phyloP scores from a whole-genome alignment of 2,329 filamentous ascomycete genomes.

The Botrytis squamosa region DNA sequence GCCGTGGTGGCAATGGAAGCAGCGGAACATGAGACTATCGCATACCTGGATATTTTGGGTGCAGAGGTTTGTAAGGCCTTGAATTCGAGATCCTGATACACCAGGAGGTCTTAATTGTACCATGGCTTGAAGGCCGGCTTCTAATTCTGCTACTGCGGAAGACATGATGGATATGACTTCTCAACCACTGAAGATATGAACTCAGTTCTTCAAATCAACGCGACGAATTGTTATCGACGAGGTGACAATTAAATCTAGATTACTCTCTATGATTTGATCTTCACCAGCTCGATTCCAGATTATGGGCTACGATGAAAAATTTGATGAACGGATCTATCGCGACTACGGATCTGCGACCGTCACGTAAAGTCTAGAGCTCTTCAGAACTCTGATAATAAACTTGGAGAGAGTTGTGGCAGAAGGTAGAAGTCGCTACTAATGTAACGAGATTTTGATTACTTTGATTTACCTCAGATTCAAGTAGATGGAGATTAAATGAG shows the following conservation, averaged over 20 bases:
- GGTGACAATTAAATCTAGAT: constrained; percentile 22
- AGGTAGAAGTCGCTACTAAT: constrained; percentile 13
- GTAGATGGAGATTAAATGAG: constrained; percentile 6
- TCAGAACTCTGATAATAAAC: background rate
- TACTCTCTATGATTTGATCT: constrained; percentile 22
- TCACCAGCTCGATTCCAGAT: constrained; percentile 21
- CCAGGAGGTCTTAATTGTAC: constrained; percentile 87
- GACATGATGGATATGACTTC: constrained; percentile 54
- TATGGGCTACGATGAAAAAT: constrained; percentile 22
- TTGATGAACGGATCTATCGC: constrained; percentile 22
- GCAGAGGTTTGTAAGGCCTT: constrained; percentile 81
- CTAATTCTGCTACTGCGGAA: constrained; percentile 86
- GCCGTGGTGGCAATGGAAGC: background rate
- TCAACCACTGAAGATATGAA: constrained; percentile 4
- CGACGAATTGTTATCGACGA: constrained; percentile 10
- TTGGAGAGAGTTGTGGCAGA: constrained; percentile 10
- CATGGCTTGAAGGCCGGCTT: constrained; percentile 87
- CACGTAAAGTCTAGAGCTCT: constrained; percentile 19
- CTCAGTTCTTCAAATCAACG: constrained; percentile 22
- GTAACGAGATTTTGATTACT: constrained; percentile 16
- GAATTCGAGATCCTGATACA: constrained; percentile 90
- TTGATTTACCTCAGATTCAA: constrained; percentile 13
- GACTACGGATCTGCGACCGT: constrained; percentile 23
- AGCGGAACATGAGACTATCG: background rate
- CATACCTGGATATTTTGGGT: constrained; percentile 87